These are phyloP conservation scores for Clavispora carvajalis DNA, from an alignment of 805 yeast genomes.

Conservation along the genomic window DNA sequence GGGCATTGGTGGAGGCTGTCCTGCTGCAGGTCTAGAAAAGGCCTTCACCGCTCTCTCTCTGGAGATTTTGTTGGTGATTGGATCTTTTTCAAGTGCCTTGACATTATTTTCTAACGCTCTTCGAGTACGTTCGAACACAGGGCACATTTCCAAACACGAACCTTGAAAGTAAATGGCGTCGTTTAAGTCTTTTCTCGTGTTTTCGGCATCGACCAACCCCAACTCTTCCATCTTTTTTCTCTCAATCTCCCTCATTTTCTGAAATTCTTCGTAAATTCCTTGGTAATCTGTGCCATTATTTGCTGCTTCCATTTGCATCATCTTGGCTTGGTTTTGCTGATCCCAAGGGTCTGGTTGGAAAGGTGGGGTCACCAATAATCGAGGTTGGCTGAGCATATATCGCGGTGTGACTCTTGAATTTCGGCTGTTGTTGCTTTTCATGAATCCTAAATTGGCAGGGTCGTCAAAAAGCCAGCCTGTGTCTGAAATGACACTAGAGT, in stretches of 20 bases:
- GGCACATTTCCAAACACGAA: constrained; percentile 91
- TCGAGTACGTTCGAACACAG: constrained; percentile 83
- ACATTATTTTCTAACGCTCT: constrained; percentile 86
- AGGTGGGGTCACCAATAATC: constrained; percentile 28
- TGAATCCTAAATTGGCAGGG: constrained; percentile 29
- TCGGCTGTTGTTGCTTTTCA: constrained; percentile 3
- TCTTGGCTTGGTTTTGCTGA: constrained; percentile 56
- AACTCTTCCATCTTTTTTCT: constrained; percentile 70
- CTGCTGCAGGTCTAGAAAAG: constrained; percentile 95
- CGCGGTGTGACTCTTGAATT: constrained; percentile 29
- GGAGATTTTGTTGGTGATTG: constrained; percentile 48
- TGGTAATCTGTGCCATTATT: constrained; percentile 53
- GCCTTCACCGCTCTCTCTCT: constrained; percentile 72
- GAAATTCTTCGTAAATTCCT: constrained; percentile 69
- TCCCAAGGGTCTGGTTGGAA: constrained; percentile 61
- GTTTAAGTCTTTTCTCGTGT: constrained; percentile 70
- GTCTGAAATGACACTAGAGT: constrained; percentile 4
- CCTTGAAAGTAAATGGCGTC: constrained; percentile 89
- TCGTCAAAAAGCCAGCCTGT: constrained; percentile 29
- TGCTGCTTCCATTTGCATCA: constrained; percentile 47
- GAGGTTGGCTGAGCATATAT: constrained; percentile 31
- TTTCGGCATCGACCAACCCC: constrained; percentile 85
- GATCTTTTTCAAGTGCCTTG: constrained; percentile 68
- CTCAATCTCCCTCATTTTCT: constrained; percentile 67
- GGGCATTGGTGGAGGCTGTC: constrained; percentile 96